These are phyloP conservation scores for Manihot esculenta DNA, from an alignment of 441 rosid species.

Conservation along the genomic window DNA sequence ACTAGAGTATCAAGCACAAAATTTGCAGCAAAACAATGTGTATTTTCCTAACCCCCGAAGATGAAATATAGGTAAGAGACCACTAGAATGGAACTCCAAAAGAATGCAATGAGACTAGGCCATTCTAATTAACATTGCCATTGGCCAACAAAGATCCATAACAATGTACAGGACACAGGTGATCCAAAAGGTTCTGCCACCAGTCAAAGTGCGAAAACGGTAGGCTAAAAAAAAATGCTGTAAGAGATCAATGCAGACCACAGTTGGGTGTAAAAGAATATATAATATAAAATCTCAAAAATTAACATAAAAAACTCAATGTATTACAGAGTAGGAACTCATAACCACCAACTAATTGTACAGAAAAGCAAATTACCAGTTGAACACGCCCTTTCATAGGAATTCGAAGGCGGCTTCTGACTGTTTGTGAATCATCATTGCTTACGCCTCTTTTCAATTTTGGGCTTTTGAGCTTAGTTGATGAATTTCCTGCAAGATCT, in stretches of 20 bases:
- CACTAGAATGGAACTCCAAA: background rate
- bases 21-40: background rate
- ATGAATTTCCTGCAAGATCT: slow-evolving; percentile 64
- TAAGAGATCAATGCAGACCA: background rate
- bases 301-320: background rate
- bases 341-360: slow-evolving; percentile 8
- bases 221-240: background rate
- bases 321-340: slow-evolving; percentile 11
- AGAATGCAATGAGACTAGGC: background rate
- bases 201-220: background rate
- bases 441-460: slow-evolving; percentile 47
- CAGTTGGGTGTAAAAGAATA: background rate
- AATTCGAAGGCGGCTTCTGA: slow-evolving; percentile 66
- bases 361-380: slow-evolving; percentile 52
- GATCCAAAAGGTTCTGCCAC: background rate
- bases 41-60: background rate
- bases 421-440: slow-evolving; percentile 57
- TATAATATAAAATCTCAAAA: background rate
- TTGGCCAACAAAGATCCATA: background rate
- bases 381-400: slow-evolving; percentile 98
- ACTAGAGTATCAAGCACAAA: background rate
- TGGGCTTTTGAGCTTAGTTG: slow-evolving; percentile 53
- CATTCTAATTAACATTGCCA: background rate
- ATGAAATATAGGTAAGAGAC: background rate
- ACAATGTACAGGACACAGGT: background rate